phyloP scores from a whole-genome alignment of 2,329 filamentous ascomycete species.

The Thielaviopsis musarum region DNA sequence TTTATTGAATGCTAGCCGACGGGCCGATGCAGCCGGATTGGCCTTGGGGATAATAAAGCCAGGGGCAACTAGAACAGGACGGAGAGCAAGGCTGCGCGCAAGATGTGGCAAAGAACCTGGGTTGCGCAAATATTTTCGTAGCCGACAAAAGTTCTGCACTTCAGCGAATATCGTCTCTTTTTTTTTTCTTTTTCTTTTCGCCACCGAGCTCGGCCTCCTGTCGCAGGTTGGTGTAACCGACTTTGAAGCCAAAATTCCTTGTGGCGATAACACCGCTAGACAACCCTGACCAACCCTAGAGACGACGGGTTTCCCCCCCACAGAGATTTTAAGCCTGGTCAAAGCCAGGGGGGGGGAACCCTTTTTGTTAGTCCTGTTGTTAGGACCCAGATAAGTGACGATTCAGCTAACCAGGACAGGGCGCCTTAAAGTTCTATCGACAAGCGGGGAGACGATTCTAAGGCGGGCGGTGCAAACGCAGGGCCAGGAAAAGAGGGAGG shows the following conservation, averaged over 20 bases:
- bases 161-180: neutral
- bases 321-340: too few species aligned
- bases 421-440: neutral
- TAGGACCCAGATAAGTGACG: too few species aligned
- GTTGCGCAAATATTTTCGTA: too few species aligned
- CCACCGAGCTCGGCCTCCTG: too few species aligned
- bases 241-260: neutral
- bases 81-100: neutral
- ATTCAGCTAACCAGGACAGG: too few species aligned
- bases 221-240: neutral
- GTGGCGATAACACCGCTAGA: too few species aligned
- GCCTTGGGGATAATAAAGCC: too few species aligned
- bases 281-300: neutral
- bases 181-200: neutral
- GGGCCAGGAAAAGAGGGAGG: neutral
- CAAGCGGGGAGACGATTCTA: neutral
- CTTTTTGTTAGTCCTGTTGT: neutral
- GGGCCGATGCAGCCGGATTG: neutral
- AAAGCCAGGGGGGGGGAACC: neutral
- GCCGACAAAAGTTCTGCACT: too few species aligned
- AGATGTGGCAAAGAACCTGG: too few species aligned
- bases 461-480: neutral
- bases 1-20: neutral
- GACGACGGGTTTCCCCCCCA: too few species aligned
- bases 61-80: neutral